Conservation (phyloP, 495 filamentous ascomycete species). For the Penicillium antarcticum region DNA sequence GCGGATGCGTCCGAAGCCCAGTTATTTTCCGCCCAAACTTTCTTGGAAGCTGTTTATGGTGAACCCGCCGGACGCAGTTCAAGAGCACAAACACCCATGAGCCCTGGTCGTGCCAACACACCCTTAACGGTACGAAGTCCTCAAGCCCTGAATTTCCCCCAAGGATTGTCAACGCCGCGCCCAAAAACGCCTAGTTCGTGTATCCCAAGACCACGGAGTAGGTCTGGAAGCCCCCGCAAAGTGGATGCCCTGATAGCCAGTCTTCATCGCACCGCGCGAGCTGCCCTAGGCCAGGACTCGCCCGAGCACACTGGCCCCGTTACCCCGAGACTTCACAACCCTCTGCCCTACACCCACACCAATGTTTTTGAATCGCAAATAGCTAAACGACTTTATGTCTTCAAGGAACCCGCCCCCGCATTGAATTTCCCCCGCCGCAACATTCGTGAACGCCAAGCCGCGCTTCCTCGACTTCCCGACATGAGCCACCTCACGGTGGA, state of each 20-base stretch:
- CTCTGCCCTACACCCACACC: conserved; percentile 19
- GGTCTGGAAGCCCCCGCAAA: conserved; percentile 23
- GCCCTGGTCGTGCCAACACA: conserved; percentile 48
- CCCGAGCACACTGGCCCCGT: conserved; percentile 13
- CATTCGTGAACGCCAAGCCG: conserved; percentile 57
- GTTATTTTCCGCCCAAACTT: conserved; percentile 70
- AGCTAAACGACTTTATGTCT: conserved; percentile 36
- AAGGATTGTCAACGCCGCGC: conserved; percentile 22
- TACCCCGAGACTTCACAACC: conserved; percentile 6
- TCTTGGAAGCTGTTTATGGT: conserved; percentile 76
- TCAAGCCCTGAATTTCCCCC: conserved; percentile 22
- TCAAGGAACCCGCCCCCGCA: conserved; percentile 50
- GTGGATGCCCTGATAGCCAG: not conserved
- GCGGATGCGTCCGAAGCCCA: conserved; percentile 82
- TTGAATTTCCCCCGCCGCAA: conserved; percentile 55
- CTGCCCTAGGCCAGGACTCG: conserved; percentile 2
- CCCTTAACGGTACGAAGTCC: conserved; percentile 43
- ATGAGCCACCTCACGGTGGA: conserved; percentile 66
- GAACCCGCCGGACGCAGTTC: conserved; percentile 63
- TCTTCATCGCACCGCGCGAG: conserved; percentile 9
- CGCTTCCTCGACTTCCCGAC: conserved; percentile 69
- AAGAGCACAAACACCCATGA: conserved; percentile 77
- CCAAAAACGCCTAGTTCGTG: conserved; percentile 21
- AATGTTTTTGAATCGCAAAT: conserved; percentile 16
- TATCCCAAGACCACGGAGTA: conserved; percentile 19